Evolutionary conservation across 805 yeast genomes (phyloP), one percentile per base, ranked within the genome.

Genomic region (Kuraishia piskuri): DNA sequence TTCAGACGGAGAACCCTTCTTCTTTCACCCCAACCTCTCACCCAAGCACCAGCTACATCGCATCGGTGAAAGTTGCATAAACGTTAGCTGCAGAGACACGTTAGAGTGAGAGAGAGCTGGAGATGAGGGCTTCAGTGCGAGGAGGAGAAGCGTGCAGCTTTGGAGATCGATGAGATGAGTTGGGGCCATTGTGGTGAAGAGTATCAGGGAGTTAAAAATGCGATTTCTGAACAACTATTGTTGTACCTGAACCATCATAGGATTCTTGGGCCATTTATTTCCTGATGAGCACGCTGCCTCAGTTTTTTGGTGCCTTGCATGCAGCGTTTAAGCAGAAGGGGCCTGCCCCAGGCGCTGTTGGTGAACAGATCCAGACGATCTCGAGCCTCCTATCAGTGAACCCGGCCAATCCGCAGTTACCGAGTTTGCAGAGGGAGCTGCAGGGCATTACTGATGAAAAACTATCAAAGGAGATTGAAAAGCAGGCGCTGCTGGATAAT

Each of bases 401-500:
- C 48, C 67, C 68, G 3, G 45, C 50, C 2, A 54, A 57, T 9
- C 60, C 23, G 22, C 60, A 59, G 23, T 54, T 68, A n/a, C 64
- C 71, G 2, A 21, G 49, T 19, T 53, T 68, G 17, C 72, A 66
- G 46, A 37, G 25, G 2, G 50, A 56, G 10, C 45, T 68, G 14
- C 71, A 67, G 52, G 48, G 52, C 8, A 26, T 51, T 3, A 51
- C 61, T 2, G 54, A 59, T 22, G 66, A 63, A 37, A 55, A 53
- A 20, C 50, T 64, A n/a, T 54, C 65, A 48, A 49, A 61, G 47
- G 52, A 62, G 55, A 60, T 67, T 51, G 68, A 77, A 57, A 50
- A 65, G 2, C 52, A 49, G 53, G 49, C 64, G 48, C 57, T 59
- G 10, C 71, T 62, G 40, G 64, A 65, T 19, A 73, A 68, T 21